Percentiles rank a stretch among this genome's conserved stretches.
These are phyloP conservation scores for Porphyra umbilicalis DNA, from an alignment of 31 red algal genomes.

Conservation along the genomic window DNA sequence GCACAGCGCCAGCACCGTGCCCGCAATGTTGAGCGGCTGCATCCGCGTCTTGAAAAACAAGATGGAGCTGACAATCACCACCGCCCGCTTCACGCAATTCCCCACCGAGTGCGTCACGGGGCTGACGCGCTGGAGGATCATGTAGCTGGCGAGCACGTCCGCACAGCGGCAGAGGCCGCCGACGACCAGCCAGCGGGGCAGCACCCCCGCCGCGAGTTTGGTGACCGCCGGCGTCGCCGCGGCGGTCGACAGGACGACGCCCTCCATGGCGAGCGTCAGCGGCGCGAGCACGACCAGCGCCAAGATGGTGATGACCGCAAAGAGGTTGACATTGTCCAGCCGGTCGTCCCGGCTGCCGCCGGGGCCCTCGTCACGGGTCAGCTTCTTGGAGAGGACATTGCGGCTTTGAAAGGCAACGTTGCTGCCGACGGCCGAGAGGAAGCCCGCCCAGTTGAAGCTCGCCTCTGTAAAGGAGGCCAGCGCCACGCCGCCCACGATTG, in stretches of 20 bases:
- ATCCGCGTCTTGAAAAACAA: slow-evolving; percentile 79
- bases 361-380: slow-evolving; percentile 14
- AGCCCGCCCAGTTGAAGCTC: slow-evolving; percentile 83
- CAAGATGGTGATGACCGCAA: slow-evolving; percentile 78
- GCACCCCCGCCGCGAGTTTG: slow-evolving; percentile 11
- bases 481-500: slow-evolving; percentile 80
- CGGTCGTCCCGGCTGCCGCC: slow-evolving; percentile 18
- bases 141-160: slow-evolving; percentile 69
- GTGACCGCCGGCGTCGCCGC: slow-evolving; percentile 10
- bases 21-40: slow-evolving; percentile 47
- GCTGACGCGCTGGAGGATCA: slow-evolving; percentile 73
- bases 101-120: slow-evolving; percentile 85
- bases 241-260: slow-evolving; percentile 27
- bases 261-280: slow-evolving; percentile 52
- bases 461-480: slow-evolving; percentile 72
- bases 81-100: slow-evolving; percentile 75
- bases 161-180: slow-evolving; percentile 73
- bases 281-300: slow-evolving; percentile 71
- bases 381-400: slow-evolving; percentile 70
- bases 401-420: slow-evolving; percentile 74
- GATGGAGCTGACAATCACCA: slow-evolving; percentile 49
- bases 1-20: slow-evolving; percentile 57
- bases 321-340: slow-evolving; percentile 86
- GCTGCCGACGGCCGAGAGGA: slow-evolving; percentile 72
- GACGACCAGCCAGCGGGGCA: slow-evolving; percentile 45